Conservation (phyloP, 495 filamentous ascomycete species). For the Terfezia claveryi region DNA sequence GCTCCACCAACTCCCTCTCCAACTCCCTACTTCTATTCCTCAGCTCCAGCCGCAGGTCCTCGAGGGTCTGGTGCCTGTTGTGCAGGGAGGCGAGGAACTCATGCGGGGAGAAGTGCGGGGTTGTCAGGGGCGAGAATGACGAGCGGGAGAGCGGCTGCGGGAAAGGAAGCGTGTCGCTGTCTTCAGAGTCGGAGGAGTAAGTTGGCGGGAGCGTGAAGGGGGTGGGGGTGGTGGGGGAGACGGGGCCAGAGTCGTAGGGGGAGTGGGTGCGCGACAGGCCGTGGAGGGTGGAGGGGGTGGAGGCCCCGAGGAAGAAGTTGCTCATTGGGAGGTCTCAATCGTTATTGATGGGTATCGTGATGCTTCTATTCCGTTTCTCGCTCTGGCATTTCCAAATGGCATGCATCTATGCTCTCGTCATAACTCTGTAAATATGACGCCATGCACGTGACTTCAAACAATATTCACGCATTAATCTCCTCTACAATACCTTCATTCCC, state of each 20-base stretch:
- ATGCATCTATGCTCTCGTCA: no score
- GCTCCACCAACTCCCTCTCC: constrained; percentile 64
- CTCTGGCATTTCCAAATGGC: no score
- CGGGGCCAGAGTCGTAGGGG: background rate
- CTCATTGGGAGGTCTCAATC: no score
- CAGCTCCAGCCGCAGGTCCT: constrained; percentile 74
- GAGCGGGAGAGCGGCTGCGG: constrained; percentile 9
- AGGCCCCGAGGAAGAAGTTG: background rate
- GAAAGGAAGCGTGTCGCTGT: constrained; percentile 11
- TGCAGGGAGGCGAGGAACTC: constrained; percentile 62
- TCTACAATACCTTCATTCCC: no score
- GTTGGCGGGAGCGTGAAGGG: background rate
- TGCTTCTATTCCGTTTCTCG: no score
- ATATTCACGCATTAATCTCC: no score
- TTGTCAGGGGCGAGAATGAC: constrained; percentile 8
- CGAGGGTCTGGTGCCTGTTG: constrained; percentile 82
- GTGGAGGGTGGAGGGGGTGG: background rate
- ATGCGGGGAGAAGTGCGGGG: constrained; percentile 50
- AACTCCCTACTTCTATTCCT: constrained; percentile 51
- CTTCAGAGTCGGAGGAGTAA: background rate
- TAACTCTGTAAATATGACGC: no score
- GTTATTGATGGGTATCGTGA: no score
- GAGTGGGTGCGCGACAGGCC: background rate
- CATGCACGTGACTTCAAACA: no score
- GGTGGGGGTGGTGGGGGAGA: background rate